Conservation (phyloP, 768 basidiomycete species). For the Leccinum obscurum region DNA sequence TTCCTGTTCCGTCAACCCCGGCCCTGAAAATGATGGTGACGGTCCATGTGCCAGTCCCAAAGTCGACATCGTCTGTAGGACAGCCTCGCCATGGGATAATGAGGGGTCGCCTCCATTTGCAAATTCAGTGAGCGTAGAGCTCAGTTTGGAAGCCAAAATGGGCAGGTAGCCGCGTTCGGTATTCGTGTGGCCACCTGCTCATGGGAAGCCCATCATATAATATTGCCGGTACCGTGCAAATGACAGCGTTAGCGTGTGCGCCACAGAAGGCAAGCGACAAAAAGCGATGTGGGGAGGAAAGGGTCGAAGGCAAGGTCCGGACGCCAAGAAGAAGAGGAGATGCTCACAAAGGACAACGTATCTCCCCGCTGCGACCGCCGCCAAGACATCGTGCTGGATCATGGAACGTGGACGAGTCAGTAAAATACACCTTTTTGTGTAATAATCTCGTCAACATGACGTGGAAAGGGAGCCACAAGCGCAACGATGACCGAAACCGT, state of each 20-base stretch:
- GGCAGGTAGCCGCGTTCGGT: slow-evolving; percentile 94
- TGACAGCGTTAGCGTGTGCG: slow-evolving; percentile 10
- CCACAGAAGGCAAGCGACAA: slow-evolving; percentile 10
- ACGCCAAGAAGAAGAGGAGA: background rate
- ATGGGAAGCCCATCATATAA: slow-evolving; percentile 19
- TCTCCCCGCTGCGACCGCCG: slow-evolving; percentile 70
- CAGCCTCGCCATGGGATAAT: background rate
- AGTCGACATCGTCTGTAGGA: slow-evolving; percentile 22
- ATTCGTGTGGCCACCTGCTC: slow-evolving; percentile 83
- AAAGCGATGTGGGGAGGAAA: background rate
- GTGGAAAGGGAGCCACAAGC: slow-evolving; percentile 7
- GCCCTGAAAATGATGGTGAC: slow-evolving; percentile 12
- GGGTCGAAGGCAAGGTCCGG: background rate
- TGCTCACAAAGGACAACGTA: slow-evolving; percentile 82
- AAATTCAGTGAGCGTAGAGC: slow-evolving; percentile 45
- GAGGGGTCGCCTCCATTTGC: slow-evolving; percentile 21
- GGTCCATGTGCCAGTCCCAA: slow-evolving; percentile 26
- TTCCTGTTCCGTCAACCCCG: slow-evolving; percentile 34
- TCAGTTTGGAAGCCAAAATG: slow-evolving; percentile 64
- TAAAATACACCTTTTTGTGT: background rate
- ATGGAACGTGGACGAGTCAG: background rate
- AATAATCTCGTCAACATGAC: slow-evolving; percentile 8
- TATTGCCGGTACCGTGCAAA: slow-evolving; percentile 20
- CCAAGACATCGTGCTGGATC: slow-evolving; percentile 83
- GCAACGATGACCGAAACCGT: background rate